Evolutionary conservation across 768 basidiomycete genomes (phyloP), one percentile per base, ranked within the genome.

Genomic region (Aureoboletus auriporus): DNA sequence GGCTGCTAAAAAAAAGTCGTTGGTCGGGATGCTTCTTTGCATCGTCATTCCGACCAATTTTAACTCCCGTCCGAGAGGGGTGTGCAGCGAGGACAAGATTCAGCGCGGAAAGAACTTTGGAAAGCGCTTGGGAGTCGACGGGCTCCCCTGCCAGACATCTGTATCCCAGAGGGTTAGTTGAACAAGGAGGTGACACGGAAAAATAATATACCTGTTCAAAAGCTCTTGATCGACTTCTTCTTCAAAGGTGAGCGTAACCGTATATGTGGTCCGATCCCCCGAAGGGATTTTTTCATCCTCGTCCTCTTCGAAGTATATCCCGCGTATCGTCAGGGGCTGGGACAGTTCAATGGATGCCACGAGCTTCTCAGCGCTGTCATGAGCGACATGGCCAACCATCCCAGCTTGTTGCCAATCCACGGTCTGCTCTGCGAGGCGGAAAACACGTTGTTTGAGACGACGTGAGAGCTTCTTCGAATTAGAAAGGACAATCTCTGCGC

Each of bases 111-210:
- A 80, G 66, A 26, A 76, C 65, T 0, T 77, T 77, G 47, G 67
- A 64, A 2, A 80, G 73, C 43, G 88, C 84, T 33, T 78, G 72
- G 36, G 77, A 72, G 53, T 80, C 76, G 48, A 78, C 72, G 4
- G 72, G 70, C 8, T 75, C 59, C 1, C 87, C 89, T 2, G 61
- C 62, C 14, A 87, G 69, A 60, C 82, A 78, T 23, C 85, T 87
- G 33, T 20, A 29, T 16, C 26, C n/a, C 13, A 28, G 12, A n/a
- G 51, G 46, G 58, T 6, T 62, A 66, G 11, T 68, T 55, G 17
- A 36, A 30, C 17, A 26, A 0, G 8, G 13, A 8, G 36, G 20
- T 23, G 20, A 23, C 5, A 31, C 5, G 12, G 12, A 31, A 31
- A 31, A 33, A 12, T 5, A 16, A 26, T 10, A 4, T 7, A 55